Conservation (phyloP, 257 asterid species). For the Solanum chilense region DNA sequence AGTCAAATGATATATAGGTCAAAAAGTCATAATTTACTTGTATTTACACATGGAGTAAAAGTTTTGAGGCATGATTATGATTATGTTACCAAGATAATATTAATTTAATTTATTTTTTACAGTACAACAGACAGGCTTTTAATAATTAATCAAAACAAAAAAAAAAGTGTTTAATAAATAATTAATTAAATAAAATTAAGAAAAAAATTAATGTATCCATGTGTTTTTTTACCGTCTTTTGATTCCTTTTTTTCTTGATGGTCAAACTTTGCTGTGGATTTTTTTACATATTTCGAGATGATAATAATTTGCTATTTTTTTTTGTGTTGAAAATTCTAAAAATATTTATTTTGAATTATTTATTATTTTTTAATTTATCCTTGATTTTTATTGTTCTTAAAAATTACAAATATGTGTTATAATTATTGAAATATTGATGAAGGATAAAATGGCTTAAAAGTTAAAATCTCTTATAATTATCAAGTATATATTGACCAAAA, state of each 20-base stretch:
- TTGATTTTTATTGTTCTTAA: too few relatives aligned
- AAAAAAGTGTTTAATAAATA: not conserved
- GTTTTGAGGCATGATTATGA: constrained; percentile 20
- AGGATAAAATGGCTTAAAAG: too few relatives aligned
- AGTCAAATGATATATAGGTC: not conserved
- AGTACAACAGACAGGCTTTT: constrained; percentile 8
- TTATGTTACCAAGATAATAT: constrained; percentile 26
- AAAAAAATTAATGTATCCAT: constrained; percentile 1
- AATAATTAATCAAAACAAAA: not conserved
- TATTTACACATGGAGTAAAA: not conserved
- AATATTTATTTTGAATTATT: too few relatives aligned
- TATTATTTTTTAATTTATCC: too few relatives aligned
- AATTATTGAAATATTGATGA: too few relatives aligned
- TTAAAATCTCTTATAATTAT: too few relatives aligned
- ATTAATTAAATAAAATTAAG: not conserved
- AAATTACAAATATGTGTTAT: too few relatives aligned
- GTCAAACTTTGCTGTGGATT: constrained; percentile 39
- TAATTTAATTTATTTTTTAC: not conserved
- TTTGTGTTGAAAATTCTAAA: too few relatives aligned
- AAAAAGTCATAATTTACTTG: constrained; percentile 11
- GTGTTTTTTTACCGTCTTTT: constrained; percentile 42
- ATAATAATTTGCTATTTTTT: not conserved
- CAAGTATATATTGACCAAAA: too few relatives aligned
- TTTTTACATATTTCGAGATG: constrained; percentile 40
- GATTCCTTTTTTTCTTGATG: constrained; percentile 40